These are phyloP conservation scores for Pyrus communis DNA, from an alignment of 306 rosid species.

Conservation along the genomic window DNA sequence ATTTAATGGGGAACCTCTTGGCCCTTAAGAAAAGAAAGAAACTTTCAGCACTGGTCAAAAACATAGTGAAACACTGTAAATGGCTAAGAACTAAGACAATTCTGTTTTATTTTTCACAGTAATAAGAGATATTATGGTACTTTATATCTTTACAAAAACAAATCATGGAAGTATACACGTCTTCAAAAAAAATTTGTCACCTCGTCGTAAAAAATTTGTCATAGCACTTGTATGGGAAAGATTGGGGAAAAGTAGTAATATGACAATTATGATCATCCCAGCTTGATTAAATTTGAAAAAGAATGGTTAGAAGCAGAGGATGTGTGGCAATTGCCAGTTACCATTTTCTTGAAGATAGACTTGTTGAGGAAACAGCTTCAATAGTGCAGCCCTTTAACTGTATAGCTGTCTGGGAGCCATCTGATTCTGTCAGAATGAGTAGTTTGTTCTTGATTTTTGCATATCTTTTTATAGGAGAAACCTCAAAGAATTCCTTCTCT, in stretches of 20 bases:
- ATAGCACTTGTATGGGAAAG: neutral
- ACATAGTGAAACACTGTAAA: neutral
- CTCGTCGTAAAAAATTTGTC: neutral
- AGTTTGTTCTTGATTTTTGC: conserved; percentile 48
- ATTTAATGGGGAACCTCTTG: conserved; percentile 71
- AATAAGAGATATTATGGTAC: conserved; percentile 1
- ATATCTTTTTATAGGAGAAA: conserved; percentile 51
- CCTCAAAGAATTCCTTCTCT: conserved; percentile 59
- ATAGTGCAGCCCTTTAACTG: conserved; percentile 53
- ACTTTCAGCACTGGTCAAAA: neutral
- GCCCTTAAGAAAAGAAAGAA: conserved; percentile 52
- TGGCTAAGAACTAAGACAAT: conserved; percentile 5
- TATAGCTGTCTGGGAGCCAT: conserved; percentile 39
- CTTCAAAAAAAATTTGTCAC: neutral
- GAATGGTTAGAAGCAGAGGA: neutral
- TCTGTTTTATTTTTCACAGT: conserved; percentile 8
- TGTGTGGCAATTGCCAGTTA: conserved; percentile 20
- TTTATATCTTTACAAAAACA: neutral
- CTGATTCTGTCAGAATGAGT: conserved; percentile 50
- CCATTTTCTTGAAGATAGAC: conserved; percentile 75
- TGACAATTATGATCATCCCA: neutral
- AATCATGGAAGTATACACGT: neutral
- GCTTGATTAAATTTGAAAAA: neutral
- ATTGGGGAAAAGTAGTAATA: neutral
- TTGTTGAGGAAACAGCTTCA: conserved; percentile 76